These are phyloP conservation scores for Naganishia albida DNA, from an alignment of 1,284 basidiomycete species.

Conservation along the genomic window DNA sequence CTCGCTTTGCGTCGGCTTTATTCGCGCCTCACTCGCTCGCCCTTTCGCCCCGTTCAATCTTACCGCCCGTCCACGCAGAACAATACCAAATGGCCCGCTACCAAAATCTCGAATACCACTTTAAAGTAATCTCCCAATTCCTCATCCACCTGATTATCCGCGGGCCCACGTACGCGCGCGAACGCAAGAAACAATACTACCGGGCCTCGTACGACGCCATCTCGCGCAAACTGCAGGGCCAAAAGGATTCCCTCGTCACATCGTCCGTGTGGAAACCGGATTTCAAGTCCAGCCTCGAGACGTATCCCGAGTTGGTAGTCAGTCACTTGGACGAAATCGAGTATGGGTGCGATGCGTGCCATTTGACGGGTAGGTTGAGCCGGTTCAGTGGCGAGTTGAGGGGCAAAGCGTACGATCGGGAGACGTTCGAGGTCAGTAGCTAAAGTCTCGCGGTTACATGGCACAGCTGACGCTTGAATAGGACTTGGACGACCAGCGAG, in stretches of 20 bases:
- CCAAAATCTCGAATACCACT: conserved; percentile 56
- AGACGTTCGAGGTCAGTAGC: conserved; percentile 44
- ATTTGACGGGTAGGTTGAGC: conserved; percentile 63
- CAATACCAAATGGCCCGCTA: conserved; percentile 75
- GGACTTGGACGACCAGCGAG: conserved; percentile 50
- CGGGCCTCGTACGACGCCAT: conserved; percentile 36
- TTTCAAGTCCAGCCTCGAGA: conserved; percentile 67
- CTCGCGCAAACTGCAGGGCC: conserved; percentile 27
- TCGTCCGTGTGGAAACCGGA: conserved; percentile 64
- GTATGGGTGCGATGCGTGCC: conserved; percentile 74
- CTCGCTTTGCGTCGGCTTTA: background rate
- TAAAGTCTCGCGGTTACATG: background rate
- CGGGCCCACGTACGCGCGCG: conserved; percentile 27
- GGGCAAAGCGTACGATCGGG: conserved; percentile 46
- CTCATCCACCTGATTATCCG: conserved; percentile 75
- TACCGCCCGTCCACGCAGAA: conserved; percentile 36
- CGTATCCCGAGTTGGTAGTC: conserved; percentile 65
- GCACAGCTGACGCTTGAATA: conserved; percentile 25
- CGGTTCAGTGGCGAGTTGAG: conserved; percentile 39
- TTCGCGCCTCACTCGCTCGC: background rate
- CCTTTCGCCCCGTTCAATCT: background rate
- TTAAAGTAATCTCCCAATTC: conserved; percentile 72
- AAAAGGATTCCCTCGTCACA: conserved; percentile 32
- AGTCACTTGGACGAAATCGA: conserved; percentile 61
- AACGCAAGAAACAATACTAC: conserved; percentile 44